Evolutionary conservation across 2,329 filamentous ascomycete genomes (phyloP).

Genomic region (Neofusicoccum sp.): DNA sequence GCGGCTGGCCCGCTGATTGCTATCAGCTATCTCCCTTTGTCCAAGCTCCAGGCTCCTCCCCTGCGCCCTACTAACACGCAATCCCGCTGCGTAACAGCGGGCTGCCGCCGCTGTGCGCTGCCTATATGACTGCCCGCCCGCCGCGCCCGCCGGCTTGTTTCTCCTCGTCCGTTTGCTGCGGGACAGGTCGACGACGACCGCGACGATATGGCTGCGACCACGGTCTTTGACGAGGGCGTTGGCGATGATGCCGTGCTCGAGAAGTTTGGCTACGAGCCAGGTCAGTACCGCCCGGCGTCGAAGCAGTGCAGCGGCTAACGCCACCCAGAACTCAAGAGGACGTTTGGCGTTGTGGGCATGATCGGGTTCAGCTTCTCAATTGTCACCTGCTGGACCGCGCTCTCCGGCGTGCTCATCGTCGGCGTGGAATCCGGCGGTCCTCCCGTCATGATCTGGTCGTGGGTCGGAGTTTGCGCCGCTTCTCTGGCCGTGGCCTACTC

Average conservation of each 20-base stretch:
- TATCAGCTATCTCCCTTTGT: no score
- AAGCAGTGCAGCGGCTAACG: background rate
- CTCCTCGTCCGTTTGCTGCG: no score
- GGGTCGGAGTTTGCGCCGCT: slow-evolving; percentile 52
- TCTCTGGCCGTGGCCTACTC: slow-evolving; percentile 56
- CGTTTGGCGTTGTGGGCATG: slow-evolving; percentile 57
- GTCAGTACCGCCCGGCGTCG: slow-evolving; percentile 20
- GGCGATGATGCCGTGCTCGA: slow-evolving; percentile 41
- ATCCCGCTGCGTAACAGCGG: no score
- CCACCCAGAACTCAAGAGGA: slow-evolving; percentile 53
- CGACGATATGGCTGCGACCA: background rate
- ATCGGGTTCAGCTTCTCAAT: slow-evolving; percentile 60
- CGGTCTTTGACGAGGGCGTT: background rate
- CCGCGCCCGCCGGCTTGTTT: no score
- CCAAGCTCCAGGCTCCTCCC: no score
- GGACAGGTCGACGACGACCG: no score
- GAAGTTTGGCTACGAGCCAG: slow-evolving; percentile 42
- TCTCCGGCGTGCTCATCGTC: slow-evolving; percentile 56
- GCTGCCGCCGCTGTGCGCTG: no score
- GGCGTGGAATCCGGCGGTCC: slow-evolving; percentile 57
- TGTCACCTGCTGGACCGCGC: slow-evolving; percentile 58
- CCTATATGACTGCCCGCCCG: no score
- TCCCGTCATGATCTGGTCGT: slow-evolving; percentile 59
- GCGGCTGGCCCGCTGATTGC: no score
- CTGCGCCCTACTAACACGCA: no score